A percentile compares a stretch with the other conserved stretches of the same genome.
Conservation (phyloP, 257 asterid genomes). For the Capsicum rhomboideum region DNA sequence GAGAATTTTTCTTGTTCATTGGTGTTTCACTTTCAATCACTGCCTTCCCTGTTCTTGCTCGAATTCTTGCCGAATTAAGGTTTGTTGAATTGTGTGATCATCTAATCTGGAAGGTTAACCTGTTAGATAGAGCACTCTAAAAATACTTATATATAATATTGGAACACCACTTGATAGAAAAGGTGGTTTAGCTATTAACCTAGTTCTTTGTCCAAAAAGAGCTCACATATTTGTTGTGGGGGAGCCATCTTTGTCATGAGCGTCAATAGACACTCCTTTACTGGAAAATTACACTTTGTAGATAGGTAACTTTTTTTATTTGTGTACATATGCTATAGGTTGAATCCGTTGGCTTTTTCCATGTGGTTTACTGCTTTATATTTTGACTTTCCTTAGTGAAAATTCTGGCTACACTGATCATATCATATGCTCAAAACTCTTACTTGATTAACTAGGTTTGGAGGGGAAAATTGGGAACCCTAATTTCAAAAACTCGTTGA, state of each 20-base stretch:
- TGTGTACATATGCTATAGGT: background rate
- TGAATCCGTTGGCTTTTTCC: background rate
- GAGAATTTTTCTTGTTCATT: slow-evolving; percentile 38
- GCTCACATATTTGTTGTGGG: background rate
- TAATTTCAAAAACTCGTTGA: background rate
- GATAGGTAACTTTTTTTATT: background rate
- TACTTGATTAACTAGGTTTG: background rate
- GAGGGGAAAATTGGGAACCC: background rate
- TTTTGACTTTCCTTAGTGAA: background rate
- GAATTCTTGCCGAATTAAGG: slow-evolving; percentile 52
- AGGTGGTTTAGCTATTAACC: background rate
- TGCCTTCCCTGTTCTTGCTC: slow-evolving; percentile 62
- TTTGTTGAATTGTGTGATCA: background rate
- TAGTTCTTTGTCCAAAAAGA: background rate
- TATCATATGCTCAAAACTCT: background rate
- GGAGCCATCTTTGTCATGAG: background rate
- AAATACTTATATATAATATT: too few species aligned
- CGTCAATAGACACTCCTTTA: background rate
- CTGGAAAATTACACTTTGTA: background rate
- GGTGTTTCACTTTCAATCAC: slow-evolving; percentile 63
- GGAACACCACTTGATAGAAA: too few species aligned
- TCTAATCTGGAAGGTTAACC: background rate
- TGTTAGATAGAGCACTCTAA: background rate
- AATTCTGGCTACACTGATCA: background rate
- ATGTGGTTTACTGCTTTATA: background rate